Evolutionary conservation across 495 filamentous ascomycete genomes (phyloP), one percentile per base, ranked within the genome.

Genomic region (Bathelium albidoporum): DNA sequence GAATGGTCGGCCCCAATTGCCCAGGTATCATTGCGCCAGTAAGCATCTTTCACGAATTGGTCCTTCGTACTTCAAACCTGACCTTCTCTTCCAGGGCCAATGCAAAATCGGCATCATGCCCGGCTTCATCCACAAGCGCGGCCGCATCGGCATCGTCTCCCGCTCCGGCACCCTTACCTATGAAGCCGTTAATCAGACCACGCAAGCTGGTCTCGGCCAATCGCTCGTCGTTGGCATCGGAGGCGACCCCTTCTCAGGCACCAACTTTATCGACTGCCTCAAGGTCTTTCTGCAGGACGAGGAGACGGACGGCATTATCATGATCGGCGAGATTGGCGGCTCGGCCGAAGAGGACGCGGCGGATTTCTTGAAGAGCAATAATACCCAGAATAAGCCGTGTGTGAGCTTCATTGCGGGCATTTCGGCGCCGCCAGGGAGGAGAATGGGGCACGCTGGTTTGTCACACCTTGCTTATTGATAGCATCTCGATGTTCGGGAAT

Each of bases 41-140:
- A 82, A 73, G 80, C 76, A 59, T 36, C 49, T 16, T 49, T 16
- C 55, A 24, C 36, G 36, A 41, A 49, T 18, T 49, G 43, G 43
- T n/a, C n/a, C n/a, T n/a, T n/a, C n/a, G n/a, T n/a, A n/a, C n/a
- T 49, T 10, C 43, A 49, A 49, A 49, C 9, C 18, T 18, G 20
- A n/a, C 43, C 3, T 49, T 49, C 3, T 49, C 43, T 49, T 62
- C 5, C 45, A 89, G 86, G 94, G 93, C 66, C 94, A 96, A 87
- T 99, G 94, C 85, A 99, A 99, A 82, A 99, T 99, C 75, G 94
- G 94, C 73, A 99, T 99, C 80, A 99, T 99, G 94, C 94, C 94
- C 49, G 94, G 94, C 70, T 96, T 97, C 83, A 97, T 99, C 81
- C 94, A 99, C 84, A 97, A 99, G 85, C 90, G 94, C 72, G 94